A percentile compares a stretch with the other conserved stretches of the same genome.
phyloP scores from a whole-genome alignment of 208 protist genomes.

The Acanthamoeba triangularis region DNA sequence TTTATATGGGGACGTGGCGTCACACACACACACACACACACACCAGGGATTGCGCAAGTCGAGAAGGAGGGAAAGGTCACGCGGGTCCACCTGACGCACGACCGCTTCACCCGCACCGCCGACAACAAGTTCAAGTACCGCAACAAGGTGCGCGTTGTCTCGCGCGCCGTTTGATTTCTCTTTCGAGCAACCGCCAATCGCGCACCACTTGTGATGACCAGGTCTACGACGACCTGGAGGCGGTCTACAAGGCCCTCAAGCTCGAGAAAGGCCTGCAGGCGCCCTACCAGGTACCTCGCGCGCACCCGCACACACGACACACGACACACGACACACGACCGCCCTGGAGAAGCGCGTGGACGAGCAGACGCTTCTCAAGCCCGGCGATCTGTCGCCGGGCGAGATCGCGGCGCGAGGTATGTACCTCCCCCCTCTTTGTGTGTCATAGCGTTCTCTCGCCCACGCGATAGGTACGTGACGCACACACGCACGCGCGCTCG shows the following conservation, averaged over 20 bases:
- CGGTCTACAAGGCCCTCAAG: constrained; percentile 8
- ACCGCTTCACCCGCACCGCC: constrained; percentile 13
- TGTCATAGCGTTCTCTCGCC: no score
- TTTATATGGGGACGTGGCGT: no score
- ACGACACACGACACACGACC: not conserved
- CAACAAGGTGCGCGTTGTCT: not conserved
- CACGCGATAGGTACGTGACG: no score
- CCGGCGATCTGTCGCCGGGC: not conserved
- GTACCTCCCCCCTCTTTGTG: not conserved
- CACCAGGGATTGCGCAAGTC: not conserved
- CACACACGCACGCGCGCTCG: not conserved
- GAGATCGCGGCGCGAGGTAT: not conserved
- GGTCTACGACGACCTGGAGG: constrained; percentile 9
- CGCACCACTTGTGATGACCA: not conserved
- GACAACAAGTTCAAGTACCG: constrained; percentile 50
- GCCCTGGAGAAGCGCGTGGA: not conserved
- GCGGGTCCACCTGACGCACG: not conserved
- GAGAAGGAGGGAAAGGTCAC: constrained; percentile 34
- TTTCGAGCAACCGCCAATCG: not conserved
- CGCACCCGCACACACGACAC: no score
- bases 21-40: not conserved
- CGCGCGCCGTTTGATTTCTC: no score
- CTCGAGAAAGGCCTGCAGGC: constrained; percentile 24
- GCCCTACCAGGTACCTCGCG: not conserved
- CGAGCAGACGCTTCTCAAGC: not conserved